Evolutionary conservation across 306 rosid genomes (phyloP).

Genomic region (Crataegus laevigata): DNA sequence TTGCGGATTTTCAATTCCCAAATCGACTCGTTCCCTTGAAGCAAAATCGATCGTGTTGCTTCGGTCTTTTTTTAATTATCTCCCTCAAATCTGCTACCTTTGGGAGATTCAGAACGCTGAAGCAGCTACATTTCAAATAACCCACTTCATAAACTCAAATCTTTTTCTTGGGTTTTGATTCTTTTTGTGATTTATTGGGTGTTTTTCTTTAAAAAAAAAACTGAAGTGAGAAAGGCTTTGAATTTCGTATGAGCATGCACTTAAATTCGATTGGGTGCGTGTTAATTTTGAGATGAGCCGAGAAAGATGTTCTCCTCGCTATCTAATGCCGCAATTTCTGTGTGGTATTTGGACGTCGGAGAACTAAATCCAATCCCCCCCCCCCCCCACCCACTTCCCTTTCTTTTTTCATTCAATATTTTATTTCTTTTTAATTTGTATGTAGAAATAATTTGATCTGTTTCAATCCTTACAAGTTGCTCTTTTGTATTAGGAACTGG

Average conservation of each 20-base stretch:
- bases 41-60: slow-evolving; percentile 62
- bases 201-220: too few relatives aligned
- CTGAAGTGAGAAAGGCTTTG: slow-evolving; percentile 18
- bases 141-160: not conserved
- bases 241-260: not conserved
- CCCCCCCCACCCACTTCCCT: too few relatives aligned
- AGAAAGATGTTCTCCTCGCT: slow-evolving; percentile 60
- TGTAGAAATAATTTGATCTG: too few relatives aligned
- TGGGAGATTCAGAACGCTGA: slow-evolving; percentile 19
- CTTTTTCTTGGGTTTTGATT: not conserved
- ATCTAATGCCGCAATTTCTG: slow-evolving; percentile 35
- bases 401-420: not conserved
- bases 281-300: slow-evolving; percentile 32
- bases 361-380: slow-evolving; percentile 24
- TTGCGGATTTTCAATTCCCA: slow-evolving; percentile 67
- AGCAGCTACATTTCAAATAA: slow-evolving; percentile 38
- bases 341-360: slow-evolving; percentile 74
- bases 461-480: too few relatives aligned
- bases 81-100: slow-evolving; percentile 6
- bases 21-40: slow-evolving; percentile 96
- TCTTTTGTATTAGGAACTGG: too few relatives aligned
- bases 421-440: not conserved
- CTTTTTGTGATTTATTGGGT: too few relatives aligned
- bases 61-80: not conserved
- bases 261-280: slow-evolving; percentile 8